Base-by-base conservation (phyloP, 1,284 basidiomycete species). In the Puccinia hordei region DNA sequence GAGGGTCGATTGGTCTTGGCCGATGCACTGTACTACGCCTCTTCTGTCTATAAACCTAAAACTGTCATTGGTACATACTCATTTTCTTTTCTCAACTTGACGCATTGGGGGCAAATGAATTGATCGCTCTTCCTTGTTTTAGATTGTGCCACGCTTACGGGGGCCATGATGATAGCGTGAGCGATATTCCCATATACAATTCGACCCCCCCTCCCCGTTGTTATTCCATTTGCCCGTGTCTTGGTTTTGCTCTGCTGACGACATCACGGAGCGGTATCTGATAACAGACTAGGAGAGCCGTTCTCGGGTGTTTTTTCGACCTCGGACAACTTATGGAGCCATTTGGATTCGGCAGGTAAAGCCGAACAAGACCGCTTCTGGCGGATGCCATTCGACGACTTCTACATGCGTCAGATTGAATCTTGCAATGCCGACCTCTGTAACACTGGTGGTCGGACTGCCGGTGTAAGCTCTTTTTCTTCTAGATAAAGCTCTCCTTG, bases 11-110 rank as follows among this genome's bases (percentile, higher is more conserved):
- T 95, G 30, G 88, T 95, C 33, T 76, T 84, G n/a, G 84, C 85
- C 88, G 93, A 95, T 85, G 92, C 93, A 2, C 89, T 95, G 71
- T 92, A 92, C 85, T 95, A 95, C 85, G 90, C 90, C n/a, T 90
- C 91, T 0, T 90, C 91, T 9, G 88, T 89, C 69, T 93, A 89
- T 88, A 92, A 92, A 85, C 91, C 93, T 0, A 90, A 92, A 84
- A 93, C 92, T 0, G 87, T 95, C 49, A 89, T 95, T 82, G 93
- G 95, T 84, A 92, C n/a, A n/a, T n/a, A n/a, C 49, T 12, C 24
- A 38, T 49, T 38, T 63, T 22, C 22, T 38, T 19, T 61, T 49
- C 44, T 51, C 24, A 51, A 49, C 13, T 71, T 0, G 2, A 49
- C 49, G 12, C 51, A 27, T 41, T 71, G 3, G 68, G 13, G n/a